Conservation (phyloP, 495 filamentous ascomycete genomes). For the Penicillium paxilli region DNA sequence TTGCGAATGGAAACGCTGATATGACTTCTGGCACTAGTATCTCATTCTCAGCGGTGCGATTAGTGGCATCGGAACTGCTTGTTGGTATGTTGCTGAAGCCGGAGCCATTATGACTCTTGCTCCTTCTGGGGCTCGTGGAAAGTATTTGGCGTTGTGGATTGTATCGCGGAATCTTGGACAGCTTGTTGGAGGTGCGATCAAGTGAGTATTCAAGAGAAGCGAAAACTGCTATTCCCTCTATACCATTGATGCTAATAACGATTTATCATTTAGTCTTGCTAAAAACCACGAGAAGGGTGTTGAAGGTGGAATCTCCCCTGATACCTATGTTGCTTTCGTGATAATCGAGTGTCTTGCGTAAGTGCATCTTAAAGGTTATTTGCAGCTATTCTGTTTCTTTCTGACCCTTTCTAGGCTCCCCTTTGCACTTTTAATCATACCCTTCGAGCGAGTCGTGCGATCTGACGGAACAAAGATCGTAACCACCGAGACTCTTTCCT, state of each 20-base stretch:
- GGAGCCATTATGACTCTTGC: conserved; percentile 33
- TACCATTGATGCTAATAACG: not conserved
- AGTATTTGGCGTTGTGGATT: conserved; percentile 33
- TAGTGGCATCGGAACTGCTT: conserved; percentile 29
- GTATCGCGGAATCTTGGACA: conserved; percentile 32
- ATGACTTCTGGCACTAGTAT: conserved; percentile 11
- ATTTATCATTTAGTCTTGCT: conserved; percentile 14
- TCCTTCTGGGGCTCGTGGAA: conserved; percentile 30
- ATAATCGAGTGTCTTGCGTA: conserved; percentile 34
- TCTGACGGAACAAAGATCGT: conserved; percentile 29
- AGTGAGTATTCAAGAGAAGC: conserved; percentile 14
- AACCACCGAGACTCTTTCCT: conserved; percentile 26
- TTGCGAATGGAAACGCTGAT: not conserved
- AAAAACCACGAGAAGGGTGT: conserved; percentile 26
- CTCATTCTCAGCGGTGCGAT: conserved; percentile 33
- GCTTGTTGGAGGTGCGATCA: conserved; percentile 32
- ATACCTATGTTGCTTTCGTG: conserved; percentile 31
- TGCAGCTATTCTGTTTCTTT: too few species aligned
- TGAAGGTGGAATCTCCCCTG: conserved; percentile 24
- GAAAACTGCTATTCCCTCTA: not conserved
- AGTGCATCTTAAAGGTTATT: too few species aligned
- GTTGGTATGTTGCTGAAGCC: conserved; percentile 34
- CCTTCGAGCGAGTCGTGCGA: conserved; percentile 29
- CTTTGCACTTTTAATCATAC: conserved; percentile 26
- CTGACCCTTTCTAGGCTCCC: conserved; percentile 23